phyloP scores from a whole-genome alignment of 352 stramenopile genomes.

The Phytophthora quininea region DNA sequence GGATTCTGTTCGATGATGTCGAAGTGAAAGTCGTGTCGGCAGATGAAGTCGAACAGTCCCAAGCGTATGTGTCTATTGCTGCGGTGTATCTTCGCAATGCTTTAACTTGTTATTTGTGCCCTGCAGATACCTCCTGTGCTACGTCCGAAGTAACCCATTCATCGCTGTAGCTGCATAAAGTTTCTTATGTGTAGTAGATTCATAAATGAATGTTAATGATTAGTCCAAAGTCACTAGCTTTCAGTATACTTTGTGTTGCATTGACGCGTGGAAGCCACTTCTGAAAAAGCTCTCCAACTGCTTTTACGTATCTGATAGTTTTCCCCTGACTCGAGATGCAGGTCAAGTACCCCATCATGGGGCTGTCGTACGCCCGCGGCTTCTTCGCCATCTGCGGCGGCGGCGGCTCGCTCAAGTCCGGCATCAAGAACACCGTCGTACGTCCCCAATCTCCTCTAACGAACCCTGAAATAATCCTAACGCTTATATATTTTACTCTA shows the following conservation, averaged over 20 bases:
- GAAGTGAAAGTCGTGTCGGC: slow-evolving; percentile 43
- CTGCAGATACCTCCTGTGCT: slow-evolving; percentile 47
- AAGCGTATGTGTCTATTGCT: slow-evolving; percentile 51
- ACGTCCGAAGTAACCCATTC: slow-evolving; percentile 42
- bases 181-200: no score
- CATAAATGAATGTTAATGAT: no score
- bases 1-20: slow-evolving; percentile 70
- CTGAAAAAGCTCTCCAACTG: slow-evolving; percentile 4
- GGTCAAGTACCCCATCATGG: slow-evolving; percentile 88
- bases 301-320: neutral
- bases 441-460: slow-evolving; percentile 22
- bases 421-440: slow-evolving; percentile 89
- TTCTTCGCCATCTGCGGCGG: slow-evolving; percentile 85
- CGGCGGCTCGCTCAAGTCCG: slow-evolving; percentile 81
- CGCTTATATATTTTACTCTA: slow-evolving; percentile 10
- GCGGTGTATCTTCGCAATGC: neutral
- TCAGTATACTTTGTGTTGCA: neutral
- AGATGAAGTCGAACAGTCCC: slow-evolving; percentile 47
- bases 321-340: slow-evolving; percentile 45
- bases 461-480: neutral
- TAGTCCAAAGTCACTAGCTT: neutral
- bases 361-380: slow-evolving; percentile 71
- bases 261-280: slow-evolving; percentile 7
- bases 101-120: slow-evolving; percentile 7
- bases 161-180: slow-evolving; percentile 19